Conservation (phyloP, 768 basidiomycete species). For the Boletus pseudopeckii region DNA sequence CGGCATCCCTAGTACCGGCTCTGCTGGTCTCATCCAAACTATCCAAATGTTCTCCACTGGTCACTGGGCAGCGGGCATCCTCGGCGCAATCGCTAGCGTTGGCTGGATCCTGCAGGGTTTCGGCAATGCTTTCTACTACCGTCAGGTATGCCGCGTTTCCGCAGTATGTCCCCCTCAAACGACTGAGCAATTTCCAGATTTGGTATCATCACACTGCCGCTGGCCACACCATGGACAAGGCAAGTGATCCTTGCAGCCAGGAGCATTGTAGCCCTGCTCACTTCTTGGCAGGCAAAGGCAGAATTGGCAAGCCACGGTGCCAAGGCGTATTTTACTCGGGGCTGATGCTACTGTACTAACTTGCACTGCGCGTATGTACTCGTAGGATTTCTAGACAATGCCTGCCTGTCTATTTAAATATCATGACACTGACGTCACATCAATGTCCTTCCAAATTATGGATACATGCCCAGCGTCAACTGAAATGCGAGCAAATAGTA, state of each 20-base stretch:
- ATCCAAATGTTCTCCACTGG: conserved; percentile 74
- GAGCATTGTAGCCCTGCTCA: conserved; percentile 2
- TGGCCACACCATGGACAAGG: conserved; percentile 88
- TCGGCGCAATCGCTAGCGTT: conserved; percentile 75
- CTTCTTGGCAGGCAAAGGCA: conserved; percentile 60
- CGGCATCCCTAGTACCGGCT: conserved; percentile 93
- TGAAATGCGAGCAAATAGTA: conserved; percentile 63
- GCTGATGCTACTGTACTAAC: conserved; percentile 39
- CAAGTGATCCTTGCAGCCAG: conserved; percentile 25
- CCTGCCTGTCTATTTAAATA: conserved; percentile 5
- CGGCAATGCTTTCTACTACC: conserved; percentile 78
- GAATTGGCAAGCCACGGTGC: conserved; percentile 84
- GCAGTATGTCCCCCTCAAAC: conserved; percentile 1
- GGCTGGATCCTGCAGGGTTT: conserved; percentile 87
- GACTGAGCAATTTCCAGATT: conserved; percentile 44
- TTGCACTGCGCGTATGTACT: conserved; percentile 17
- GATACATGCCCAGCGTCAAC: conserved; percentile 7
- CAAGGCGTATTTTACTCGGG: conserved; percentile 83
- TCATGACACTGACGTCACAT: conserved; percentile 9
- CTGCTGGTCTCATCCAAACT: conserved; percentile 92
- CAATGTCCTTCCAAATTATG: background rate
- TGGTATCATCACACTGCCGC: conserved; percentile 76
- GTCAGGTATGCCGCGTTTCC: conserved; percentile 49
- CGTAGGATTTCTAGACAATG: conserved; percentile 7
- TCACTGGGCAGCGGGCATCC: conserved; percentile 74